Evolutionary conservation across 345 rosid genomes (phyloP).

Genomic region (Salix exigua): DNA sequence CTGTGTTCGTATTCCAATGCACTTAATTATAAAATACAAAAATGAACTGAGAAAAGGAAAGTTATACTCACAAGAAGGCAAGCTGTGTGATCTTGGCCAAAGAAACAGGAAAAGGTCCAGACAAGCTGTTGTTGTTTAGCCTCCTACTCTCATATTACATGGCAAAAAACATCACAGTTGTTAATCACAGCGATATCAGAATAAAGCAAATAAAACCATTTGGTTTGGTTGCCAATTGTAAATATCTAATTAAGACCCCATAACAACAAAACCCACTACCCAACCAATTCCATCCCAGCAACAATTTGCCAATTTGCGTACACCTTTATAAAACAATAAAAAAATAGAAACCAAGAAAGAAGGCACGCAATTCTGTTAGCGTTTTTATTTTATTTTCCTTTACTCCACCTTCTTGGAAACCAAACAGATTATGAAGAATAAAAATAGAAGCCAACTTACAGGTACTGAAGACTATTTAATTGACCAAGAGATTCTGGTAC

Average conservation of each 20-base stretch:
- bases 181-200: constrained; percentile 10
- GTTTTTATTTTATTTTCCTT: neutral
- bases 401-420: constrained; percentile 16
- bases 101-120: constrained; percentile 74
- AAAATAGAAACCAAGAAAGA: constrained; percentile 2
- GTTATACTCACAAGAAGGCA: constrained; percentile 74
- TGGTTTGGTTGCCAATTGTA: neutral
- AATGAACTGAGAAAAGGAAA: constrained; percentile 9
- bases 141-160: constrained; percentile 65
- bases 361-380: neutral
- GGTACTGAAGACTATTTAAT: constrained; percentile 53
- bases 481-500: constrained; percentile 57
- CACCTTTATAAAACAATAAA: neutral
- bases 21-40: constrained; percentile 6
- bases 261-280: neutral
- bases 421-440: constrained; percentile 10
- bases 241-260: neutral
- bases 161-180: constrained; percentile 25
- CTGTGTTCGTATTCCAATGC: constrained; percentile 21
- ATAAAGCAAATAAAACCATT: neutral
- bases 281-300: neutral
- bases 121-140: constrained; percentile 86
- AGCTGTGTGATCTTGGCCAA: constrained; percentile 68
- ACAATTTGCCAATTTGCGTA: neutral
- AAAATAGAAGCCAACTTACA: constrained; percentile 44